Percentiles rank a stretch among this genome's conserved stretches.
phyloP scores from a whole-genome alignment of 2,329 filamentous ascomycete genomes.

The Thermothelomyces thermophilus region DNA sequence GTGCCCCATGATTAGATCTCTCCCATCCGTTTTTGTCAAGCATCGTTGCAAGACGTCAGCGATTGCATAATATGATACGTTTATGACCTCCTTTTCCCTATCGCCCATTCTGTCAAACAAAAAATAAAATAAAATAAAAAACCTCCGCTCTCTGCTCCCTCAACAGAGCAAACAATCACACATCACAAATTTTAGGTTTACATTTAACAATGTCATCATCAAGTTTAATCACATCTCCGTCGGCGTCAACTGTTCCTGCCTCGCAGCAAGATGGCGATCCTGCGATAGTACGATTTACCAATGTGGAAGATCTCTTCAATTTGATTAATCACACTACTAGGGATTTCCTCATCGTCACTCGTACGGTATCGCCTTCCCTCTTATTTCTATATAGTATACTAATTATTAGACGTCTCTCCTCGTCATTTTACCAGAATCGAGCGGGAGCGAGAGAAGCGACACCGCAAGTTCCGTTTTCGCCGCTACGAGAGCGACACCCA shows the following conservation, averaged over 20 bases:
- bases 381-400: neutral
- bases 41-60: no score
- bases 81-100: no score
- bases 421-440: neutral
- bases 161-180: no score
- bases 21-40: no score
- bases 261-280: no score
- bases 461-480: slow-evolving; percentile 10
- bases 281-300: neutral
- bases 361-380: neutral
- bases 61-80: no score
- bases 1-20: no score
- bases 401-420: neutral
- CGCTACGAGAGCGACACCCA: neutral
- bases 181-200: no score
- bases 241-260: neutral
- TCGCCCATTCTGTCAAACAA: neutral
- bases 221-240: no score
- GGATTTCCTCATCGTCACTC: neutral
- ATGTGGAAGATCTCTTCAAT: neutral
- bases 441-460: neutral
- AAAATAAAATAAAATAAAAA: neutral
- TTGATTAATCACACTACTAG: neutral
- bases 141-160: no score
- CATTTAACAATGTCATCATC: no score